Evolutionary conservation across 2,329 filamentous ascomycete genomes (phyloP).

Genomic region (Pseudovirgaria hyperparasitica): DNA sequence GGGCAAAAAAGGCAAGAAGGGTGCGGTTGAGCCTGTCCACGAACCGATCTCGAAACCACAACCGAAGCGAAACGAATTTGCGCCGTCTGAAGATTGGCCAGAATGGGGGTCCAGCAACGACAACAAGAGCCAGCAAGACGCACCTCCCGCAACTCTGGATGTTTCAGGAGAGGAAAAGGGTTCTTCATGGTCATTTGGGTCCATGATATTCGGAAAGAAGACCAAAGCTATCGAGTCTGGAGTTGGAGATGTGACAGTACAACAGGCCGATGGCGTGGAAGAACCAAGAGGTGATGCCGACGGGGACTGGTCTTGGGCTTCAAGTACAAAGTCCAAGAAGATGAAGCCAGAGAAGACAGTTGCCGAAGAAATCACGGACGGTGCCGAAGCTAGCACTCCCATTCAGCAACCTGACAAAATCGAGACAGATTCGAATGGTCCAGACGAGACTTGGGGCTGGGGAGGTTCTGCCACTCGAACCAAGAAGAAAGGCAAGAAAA

Average conservation of each 20-base stretch:
- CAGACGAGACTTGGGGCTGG: no score
- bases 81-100: slow-evolving; percentile 14
- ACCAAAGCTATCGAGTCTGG: slow-evolving; percentile 12
- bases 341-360: no score
- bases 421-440: no score
- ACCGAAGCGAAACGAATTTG: slow-evolving; percentile 12
- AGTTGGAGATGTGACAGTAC: slow-evolving; percentile 14
- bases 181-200: slow-evolving; percentile 9
- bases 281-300: slow-evolving; percentile 37
- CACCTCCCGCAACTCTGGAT: slow-evolving; percentile 11
- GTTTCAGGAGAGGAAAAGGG: slow-evolving; percentile 12
- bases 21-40: slow-evolving; percentile 18
- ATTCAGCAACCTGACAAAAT: slow-evolving; percentile 32
- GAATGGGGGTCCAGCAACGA: slow-evolving; percentile 22
- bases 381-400: slow-evolving; percentile 23
- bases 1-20: slow-evolving; percentile 26
- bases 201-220: slow-evolving; percentile 5
- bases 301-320: slow-evolving; percentile 44
- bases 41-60: slow-evolving; percentile 13
- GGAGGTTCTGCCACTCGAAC: no score
- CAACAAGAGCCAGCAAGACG: slow-evolving; percentile 20
- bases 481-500: no score
- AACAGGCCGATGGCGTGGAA: slow-evolving; percentile 35
- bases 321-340: slow-evolving; percentile 28
- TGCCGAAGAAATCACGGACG: slow-evolving; percentile 26